Evolutionary conservation across 345 rosid genomes (phyloP), one percentile per base, ranked within the genome.

Genomic region (Orychophragmus violaceus): DNA sequence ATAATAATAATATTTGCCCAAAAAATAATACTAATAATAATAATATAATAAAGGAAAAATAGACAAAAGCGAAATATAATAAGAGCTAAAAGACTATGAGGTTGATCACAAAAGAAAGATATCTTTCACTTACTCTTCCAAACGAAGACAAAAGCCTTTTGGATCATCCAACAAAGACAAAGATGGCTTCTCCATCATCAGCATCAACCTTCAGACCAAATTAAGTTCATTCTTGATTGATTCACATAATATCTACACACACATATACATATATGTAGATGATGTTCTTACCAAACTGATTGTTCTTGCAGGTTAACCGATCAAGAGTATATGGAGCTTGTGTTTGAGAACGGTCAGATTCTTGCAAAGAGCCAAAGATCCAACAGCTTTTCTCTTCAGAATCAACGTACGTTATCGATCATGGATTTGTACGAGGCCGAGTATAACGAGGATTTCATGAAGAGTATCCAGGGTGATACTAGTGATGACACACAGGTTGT

Each of bases 261-360:
- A 23, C 5, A 12, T 19, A 16, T 22, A 12, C 19, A 4, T 27
- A 0, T 19, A 32, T 37, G 23, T 14, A 6, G 48, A 41, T 41
- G 33, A 27, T 71, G 53, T 71, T 71, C 68, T 71, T 63, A 71
- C 64, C 65, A 56, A 27, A 35, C 19, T 33, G 59, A 36, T 7
- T 33, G n/a, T 14, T 56, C 27, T 55, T 56, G 70, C 70, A 71
- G 76, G 70, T 55, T 63, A 48, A 14, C 6, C 3, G 76, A 71
- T 46, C 51, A 58, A 46, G 70, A 56, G 59, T 45, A 44, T 67
- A 24, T 74, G 69, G 77, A 74, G 68, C 72, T 74, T 11, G 69
- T 74, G 36, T 67, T 52, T 53, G 77, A 74, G 77, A 27, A 74
- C 53, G 77, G 77, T 11, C 68, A 67, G 44, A 60, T 74, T 74